Base-by-base conservation (phyloP, 2,329 filamentous ascomycete genomes). In the Fusarium temperatum region DNA sequence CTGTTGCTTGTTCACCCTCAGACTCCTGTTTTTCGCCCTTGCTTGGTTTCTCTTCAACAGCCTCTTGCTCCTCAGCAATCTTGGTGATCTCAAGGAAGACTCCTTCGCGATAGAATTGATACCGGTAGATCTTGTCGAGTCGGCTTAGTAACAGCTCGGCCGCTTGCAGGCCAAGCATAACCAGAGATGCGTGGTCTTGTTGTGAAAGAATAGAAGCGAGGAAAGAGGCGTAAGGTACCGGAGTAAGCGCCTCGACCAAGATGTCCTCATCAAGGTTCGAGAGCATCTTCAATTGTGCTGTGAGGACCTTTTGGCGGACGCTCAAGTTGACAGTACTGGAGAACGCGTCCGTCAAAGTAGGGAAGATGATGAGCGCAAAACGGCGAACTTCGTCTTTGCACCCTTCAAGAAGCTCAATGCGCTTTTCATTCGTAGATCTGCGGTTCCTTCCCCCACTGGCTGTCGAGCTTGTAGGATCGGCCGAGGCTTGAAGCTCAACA, bases 221-320 rank as follows among this genome's bases (percentile, higher is more conserved):
- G 81, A 98, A 98, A 1, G 97, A 99, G 6, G 96, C 95, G 82
- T 98, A 99, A 1, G 96, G 94, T 3, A 99, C 95, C 22, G 94
- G 90, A 32, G 92, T 92, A 36, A 99, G 84, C 14, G 96, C 93
- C 77, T 98, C 96, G 70, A 94, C 89, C 8, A 99, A 88, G 57
- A 99, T 94, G 42, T 89, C 87, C 48, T 90, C 91, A 76, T 98
- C 94, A n/a, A 99, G 85, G 74, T 98, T 98, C 18, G 95, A 98
- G 15, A 99, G 88, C 94, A 99, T 98, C 84, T 98, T 98, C 50
- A 98, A 85, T 79, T 99, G 96, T n/a, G 96, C 96, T 26, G 91
- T 94, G 39, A 99, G 87, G 6, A 99, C 96, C 83, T 98, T 98
- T 80, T 98, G 94, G 28, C 97, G 93, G 45, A 99, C 96, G 64